phyloP scores from a whole-genome alignment of 2,329 filamentous ascomycete species.

The Talaromyces pinophilus region DNA sequence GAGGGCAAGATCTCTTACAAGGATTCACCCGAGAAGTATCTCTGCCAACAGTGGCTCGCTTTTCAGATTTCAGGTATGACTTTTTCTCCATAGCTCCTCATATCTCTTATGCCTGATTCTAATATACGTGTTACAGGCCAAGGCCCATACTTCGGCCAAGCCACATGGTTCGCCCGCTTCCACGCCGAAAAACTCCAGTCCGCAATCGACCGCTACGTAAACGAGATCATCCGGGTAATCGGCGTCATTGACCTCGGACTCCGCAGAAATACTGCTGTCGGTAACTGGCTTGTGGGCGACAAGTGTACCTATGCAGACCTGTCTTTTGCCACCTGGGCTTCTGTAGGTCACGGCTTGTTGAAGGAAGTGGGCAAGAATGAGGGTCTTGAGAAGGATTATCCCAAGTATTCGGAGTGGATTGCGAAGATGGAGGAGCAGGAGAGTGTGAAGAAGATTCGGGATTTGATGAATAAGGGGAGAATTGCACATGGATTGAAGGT shows the following conservation, averaged over 20 bases:
- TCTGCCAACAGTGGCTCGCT: conserved; percentile 16
- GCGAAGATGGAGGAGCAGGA: conserved; percentile 2
- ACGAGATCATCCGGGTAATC: conserved; percentile 12
- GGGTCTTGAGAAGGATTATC: background rate
- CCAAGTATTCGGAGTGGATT: conserved; percentile 5
- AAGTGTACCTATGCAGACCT: conserved; percentile 19
- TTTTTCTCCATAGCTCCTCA: background rate
- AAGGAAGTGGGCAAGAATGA: conserved; percentile 12
- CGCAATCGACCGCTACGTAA: conserved; percentile 15
- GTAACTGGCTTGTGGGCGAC: conserved; percentile 13
- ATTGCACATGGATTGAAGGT: conserved; percentile 20
- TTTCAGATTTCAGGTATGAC: conserved; percentile 17
- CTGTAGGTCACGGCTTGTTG: conserved; percentile 11
- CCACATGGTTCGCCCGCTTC: conserved; percentile 16
- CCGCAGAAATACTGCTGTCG: conserved; percentile 27
- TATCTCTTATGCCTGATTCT: background rate
- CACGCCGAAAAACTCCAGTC: conserved; percentile 17
- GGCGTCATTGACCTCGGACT: conserved; percentile 12
- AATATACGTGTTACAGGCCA: conserved; percentile 8
- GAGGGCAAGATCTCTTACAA: conserved; percentile 12
- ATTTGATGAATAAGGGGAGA: conserved; percentile 2
- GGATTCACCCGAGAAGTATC: background rate
- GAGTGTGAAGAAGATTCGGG: conserved; percentile 11
- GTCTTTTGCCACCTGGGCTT: conserved; percentile 5
- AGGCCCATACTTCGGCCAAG: conserved; percentile 19